Evolutionary conservation across 148 eudicot genomes (phyloP).

Genomic region (Chenopodium quinoa): DNA sequence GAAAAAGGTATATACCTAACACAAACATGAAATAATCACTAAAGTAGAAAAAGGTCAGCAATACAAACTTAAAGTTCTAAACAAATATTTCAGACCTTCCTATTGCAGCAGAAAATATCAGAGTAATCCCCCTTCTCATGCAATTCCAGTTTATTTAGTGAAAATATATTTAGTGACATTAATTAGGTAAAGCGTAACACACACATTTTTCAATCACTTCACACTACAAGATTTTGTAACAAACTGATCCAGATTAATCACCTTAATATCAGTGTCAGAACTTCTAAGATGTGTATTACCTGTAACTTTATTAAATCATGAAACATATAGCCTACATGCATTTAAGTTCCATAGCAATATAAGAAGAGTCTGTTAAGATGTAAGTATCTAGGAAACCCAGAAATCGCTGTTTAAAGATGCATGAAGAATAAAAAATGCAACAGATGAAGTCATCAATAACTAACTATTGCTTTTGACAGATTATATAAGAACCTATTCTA

Average conservation of each 20-base stretch:
- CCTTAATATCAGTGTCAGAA: neutral
- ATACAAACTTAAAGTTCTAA: no score
- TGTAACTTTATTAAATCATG: neutral
- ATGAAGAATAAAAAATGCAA: neutral
- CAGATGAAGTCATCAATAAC: slow-evolving; percentile 7
- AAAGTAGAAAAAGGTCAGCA: no score
- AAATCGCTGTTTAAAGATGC: neutral
- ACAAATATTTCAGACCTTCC: no score
- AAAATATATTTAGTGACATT: neutral
- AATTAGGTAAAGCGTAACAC: slow-evolving; percentile 1
- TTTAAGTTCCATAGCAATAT: neutral
- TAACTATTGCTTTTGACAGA: neutral
- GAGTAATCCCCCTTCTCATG: no score
- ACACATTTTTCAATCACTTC: neutral
- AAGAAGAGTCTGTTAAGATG: slow-evolving; percentile 5
- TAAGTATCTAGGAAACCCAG: slow-evolving; percentile 1
- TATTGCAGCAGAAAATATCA: no score
- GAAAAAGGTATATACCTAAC: no score
- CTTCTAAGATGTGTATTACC: neutral
- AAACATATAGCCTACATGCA: neutral
- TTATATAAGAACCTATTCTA: neutral
- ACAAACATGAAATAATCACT: no score
- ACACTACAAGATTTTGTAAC: neutral
- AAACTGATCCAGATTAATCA: slow-evolving; percentile 7
- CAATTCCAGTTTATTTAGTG: no score